These are phyloP conservation scores for Xerocomus minutiporus DNA, from an alignment of 1,284 basidiomycete genomes.

Conservation along the genomic window DNA sequence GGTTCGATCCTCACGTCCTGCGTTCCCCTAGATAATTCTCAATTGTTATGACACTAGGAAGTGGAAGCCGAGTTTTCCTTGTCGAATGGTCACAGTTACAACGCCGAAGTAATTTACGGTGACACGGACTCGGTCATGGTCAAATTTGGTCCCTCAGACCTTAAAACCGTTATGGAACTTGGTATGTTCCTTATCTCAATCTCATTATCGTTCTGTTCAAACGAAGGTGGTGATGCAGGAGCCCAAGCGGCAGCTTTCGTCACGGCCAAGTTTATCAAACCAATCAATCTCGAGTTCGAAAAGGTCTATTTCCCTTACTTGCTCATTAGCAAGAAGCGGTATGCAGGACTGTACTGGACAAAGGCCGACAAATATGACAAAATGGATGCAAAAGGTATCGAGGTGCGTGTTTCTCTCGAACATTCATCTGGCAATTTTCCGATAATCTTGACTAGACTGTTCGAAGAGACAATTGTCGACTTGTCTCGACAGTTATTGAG, in stretches of 20 bases:
- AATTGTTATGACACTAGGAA: conserved; percentile 44
- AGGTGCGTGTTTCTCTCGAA: conserved; percentile 50
- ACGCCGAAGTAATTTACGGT: conserved; percentile 92
- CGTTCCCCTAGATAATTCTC: not conserved
- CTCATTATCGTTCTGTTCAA: not conserved
- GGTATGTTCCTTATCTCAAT: conserved; percentile 45
- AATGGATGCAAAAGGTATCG: conserved; percentile 98
- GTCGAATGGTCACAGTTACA: conserved; percentile 79
- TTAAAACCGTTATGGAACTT: conserved; percentile 81
- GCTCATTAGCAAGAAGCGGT: conserved; percentile 95
- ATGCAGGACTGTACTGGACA: conserved; percentile 96
- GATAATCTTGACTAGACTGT: conserved; percentile 68
- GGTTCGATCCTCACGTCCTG: conserved; percentile 37
- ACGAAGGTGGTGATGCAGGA: conserved; percentile 44
- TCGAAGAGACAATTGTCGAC: conserved; percentile 90
- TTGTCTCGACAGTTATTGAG: conserved; percentile 94
- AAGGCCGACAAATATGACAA: conserved; percentile 91
- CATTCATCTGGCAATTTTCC: not conserved
- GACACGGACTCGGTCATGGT: conserved; percentile 99
- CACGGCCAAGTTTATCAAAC: conserved; percentile 84
- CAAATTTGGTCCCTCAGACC: conserved; percentile 84
- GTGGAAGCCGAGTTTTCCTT: conserved; percentile 86
- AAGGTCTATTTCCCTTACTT: conserved; percentile 97
- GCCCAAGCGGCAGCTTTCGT: conserved; percentile 94
- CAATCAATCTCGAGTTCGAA: conserved; percentile 97